phyloP scores from a whole-genome alignment of 2,329 filamentous ascomycete species.

The Microascus cirrosus region DNA sequence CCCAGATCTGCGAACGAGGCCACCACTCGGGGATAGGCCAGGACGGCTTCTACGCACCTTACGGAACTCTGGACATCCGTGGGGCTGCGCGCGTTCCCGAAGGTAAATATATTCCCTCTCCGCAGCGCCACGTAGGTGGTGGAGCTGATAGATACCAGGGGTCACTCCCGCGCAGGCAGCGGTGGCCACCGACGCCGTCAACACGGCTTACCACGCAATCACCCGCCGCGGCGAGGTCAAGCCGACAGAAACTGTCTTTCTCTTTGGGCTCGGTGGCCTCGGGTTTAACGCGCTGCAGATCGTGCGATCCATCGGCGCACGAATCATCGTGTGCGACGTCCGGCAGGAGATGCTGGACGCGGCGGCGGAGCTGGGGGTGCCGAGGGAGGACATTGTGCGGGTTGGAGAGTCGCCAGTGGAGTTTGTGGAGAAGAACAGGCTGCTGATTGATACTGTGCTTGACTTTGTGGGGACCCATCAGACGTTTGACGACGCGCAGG shows the following conservation, averaged over 20 bases:
- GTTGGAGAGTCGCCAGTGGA: constrained; percentile 14
- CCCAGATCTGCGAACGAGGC: constrained; percentile 22
- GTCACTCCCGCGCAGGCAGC: constrained; percentile 19
- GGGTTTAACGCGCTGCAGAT: constrained; percentile 28
- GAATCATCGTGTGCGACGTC: constrained; percentile 33
- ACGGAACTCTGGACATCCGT: constrained; percentile 17
- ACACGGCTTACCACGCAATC: constrained; percentile 27
- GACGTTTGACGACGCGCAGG: constrained; percentile 23
- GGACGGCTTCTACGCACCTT: constrained; percentile 29
- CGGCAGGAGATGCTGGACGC: constrained; percentile 8
- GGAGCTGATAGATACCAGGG: background rate
- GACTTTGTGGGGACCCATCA: constrained; percentile 23
- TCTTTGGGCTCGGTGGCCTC: constrained; percentile 27
- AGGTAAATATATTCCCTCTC: constrained; percentile 7
- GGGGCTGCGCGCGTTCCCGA: constrained; percentile 12
- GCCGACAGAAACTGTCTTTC: constrained; percentile 21
- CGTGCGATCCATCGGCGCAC: constrained; percentile 27
- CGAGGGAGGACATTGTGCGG: constrained; percentile 17
- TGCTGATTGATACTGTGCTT: constrained; percentile 17
- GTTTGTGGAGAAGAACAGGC: constrained; percentile 14
- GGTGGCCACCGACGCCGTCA: constrained; percentile 27
- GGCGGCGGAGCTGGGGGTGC: constrained; percentile 11
- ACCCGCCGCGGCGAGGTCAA: constrained; percentile 19
- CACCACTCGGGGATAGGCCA: constrained; percentile 31
- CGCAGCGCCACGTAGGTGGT: background rate